A percentile compares a stretch with the other conserved stretches of the same genome.
Conservation (phyloP, 176 grass and related monocot genomes). For the Hordeum vulgare region DNA sequence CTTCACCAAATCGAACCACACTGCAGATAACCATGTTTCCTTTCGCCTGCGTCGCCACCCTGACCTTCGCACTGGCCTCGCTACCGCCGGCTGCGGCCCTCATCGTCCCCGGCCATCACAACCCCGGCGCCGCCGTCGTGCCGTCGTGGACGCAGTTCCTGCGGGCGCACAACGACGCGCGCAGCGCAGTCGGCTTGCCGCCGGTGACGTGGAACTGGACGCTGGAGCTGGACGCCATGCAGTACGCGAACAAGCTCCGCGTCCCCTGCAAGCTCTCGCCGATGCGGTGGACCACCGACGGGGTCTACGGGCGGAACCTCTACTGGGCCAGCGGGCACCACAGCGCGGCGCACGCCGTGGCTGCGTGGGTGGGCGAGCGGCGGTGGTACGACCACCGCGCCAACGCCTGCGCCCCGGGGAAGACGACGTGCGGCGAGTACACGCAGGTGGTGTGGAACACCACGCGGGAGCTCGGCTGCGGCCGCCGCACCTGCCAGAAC, state of each 20-base stretch:
- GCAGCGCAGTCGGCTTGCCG: neutral
- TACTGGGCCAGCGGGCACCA: neutral
- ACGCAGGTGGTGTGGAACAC: neutral
- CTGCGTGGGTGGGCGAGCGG: neutral
- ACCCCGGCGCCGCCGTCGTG: neutral
- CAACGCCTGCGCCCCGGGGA: neutral
- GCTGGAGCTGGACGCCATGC: neutral
- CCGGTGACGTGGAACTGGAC: slow-evolving; percentile 19
- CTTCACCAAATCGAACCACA: neutral
- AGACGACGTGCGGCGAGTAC: slow-evolving; percentile 16
- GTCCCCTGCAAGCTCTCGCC: neutral
- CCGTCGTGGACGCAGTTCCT: neutral
- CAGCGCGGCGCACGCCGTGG: neutral
- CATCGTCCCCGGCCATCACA: neutral
- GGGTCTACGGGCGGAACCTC: slow-evolving; percentile 13
- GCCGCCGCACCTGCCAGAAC: neutral
- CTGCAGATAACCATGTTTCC: slow-evolving; percentile 7
- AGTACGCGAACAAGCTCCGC: slow-evolving; percentile 3
- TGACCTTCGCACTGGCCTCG: neutral
- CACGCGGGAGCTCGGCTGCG: neutral
- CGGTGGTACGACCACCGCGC: slow-evolving; percentile 14
- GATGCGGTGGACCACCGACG: neutral
- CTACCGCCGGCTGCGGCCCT: neutral
- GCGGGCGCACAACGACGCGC: slow-evolving; percentile 9
- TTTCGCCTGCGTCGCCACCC: neutral